These are phyloP conservation scores for Botrytis fragariae DNA, from an alignment of 2,329 filamentous ascomycete genomes.

Conservation along the genomic window DNA sequence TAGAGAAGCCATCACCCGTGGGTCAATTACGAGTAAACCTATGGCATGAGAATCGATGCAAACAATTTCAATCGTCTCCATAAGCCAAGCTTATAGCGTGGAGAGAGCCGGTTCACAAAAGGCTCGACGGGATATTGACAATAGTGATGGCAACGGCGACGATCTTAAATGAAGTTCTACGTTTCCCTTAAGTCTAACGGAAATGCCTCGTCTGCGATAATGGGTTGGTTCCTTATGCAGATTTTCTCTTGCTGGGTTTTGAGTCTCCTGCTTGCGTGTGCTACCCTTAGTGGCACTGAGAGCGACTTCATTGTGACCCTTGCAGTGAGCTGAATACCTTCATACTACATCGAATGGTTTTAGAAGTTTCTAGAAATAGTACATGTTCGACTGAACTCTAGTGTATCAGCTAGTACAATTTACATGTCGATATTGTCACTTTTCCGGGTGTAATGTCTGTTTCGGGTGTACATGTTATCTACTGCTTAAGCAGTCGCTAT, in stretches of 20 bases:
- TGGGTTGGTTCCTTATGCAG: neutral
- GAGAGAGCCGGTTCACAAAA: neutral
- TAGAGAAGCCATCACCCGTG: neutral
- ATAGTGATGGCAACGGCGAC: neutral
- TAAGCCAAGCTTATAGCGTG: neutral
- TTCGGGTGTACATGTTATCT: neutral
- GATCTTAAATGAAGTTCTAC: neutral
- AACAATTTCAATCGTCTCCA: neutral
- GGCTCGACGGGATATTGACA: neutral
- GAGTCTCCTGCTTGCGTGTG: neutral
- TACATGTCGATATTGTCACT: conserved; percentile 1
- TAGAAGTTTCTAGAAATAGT: conserved; percentile 12
- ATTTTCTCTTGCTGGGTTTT: neutral
- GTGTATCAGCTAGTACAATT: conserved; percentile 1
- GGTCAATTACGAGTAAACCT: neutral
- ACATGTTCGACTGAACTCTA: neutral
- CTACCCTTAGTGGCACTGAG: neutral
- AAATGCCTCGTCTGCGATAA: neutral
- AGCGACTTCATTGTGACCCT: neutral
- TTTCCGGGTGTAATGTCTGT: neutral
- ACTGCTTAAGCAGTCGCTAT: neutral
- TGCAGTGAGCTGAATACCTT: neutral
- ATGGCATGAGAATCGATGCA: neutral
- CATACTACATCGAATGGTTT: conserved; percentile 4
- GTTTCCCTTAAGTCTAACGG: neutral